Percentiles rank a stretch among this genome's conserved stretches.
phyloP scores from a whole-genome alignment of 495 filamentous ascomycete genomes.

The Penicillium paxilli region DNA sequence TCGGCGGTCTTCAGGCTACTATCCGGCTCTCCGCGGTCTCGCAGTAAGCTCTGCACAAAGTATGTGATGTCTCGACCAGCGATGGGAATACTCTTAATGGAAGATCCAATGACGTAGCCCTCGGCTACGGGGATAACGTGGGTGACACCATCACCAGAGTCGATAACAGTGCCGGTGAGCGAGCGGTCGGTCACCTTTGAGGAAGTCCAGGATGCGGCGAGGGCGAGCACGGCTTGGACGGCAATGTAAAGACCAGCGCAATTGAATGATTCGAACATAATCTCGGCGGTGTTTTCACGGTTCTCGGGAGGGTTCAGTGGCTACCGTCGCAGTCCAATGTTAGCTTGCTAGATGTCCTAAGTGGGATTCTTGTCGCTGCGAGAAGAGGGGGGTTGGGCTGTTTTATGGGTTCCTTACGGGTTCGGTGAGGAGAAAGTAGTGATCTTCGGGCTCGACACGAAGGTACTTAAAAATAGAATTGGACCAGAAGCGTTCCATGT shows the following conservation, averaged over 20 bases:
- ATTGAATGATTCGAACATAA: conserved; percentile 99
- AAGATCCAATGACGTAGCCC: conserved; percentile 97
- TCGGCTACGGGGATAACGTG: conserved; percentile 99
- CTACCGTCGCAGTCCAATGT: conserved; percentile 43
- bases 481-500: conserved; percentile 99
- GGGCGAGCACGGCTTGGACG: conserved; percentile 93
- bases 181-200: conserved; percentile 96
- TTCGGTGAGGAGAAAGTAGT: conserved; percentile 96
- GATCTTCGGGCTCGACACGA: conserved; percentile 95
- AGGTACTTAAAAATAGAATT: conserved; percentile 99
- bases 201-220: conserved; percentile 97
- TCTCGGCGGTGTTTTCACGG: conserved; percentile 97
- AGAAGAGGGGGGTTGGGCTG: neutral
- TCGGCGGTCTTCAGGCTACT: conserved; percentile 96
- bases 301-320: conserved; percentile 98
- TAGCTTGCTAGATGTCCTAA: conserved; percentile 13
- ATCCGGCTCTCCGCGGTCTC: conserved; percentile 95
- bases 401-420: conserved; percentile 60
- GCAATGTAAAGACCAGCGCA: conserved; percentile 98
- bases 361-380: neutral
- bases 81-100: conserved; percentile 98
- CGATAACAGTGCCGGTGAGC: conserved; percentile 96
- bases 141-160: conserved; percentile 96
- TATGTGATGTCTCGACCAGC: conserved; percentile 97
- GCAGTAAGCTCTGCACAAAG: conserved; percentile 93